These are phyloP conservation scores for Talaromyces sp. DNA, from an alignment of 2,329 filamentous ascomycete genomes.

Conservation along the genomic window DNA sequence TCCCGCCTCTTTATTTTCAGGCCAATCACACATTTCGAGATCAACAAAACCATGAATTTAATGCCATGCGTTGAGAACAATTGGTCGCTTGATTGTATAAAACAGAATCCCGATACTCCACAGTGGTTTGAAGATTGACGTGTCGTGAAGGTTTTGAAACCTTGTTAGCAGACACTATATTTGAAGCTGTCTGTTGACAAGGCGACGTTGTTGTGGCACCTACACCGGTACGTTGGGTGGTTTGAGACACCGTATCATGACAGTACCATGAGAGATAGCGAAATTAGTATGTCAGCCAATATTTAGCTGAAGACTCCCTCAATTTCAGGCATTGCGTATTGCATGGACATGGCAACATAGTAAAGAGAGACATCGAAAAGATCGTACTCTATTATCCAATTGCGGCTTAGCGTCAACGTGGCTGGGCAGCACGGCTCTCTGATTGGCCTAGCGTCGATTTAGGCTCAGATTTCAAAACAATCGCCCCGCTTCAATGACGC, in stretches of 20 bases:
- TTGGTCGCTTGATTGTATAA: neutral
- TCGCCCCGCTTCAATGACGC: neutral
- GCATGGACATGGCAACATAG: too few relatives aligned
- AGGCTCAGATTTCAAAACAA: neutral
- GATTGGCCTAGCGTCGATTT: neutral
- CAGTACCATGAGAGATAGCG: neutral
- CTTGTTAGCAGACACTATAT: neutral
- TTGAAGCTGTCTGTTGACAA: neutral
- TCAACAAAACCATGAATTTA: neutral
- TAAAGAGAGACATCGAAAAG: neutral
- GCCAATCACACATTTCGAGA: constrained; percentile 13
- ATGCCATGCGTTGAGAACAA: neutral
- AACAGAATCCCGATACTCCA: neutral
- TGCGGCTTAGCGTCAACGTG: constrained; percentile 4
- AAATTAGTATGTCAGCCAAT: neutral
- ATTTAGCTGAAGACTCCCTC: neutral
- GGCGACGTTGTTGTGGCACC: neutral
- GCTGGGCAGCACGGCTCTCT: neutral
- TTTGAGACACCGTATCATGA: neutral
- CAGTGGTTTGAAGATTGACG: neutral
- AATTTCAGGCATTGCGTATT: neutral
- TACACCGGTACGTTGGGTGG: neutral
- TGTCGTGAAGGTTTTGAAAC: neutral
- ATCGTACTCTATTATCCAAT: neutral
- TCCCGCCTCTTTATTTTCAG: constrained; percentile 16